These are phyloP conservation scores for Isoetes engelmannii DNA, from an alignment of 83 land plant genomes.

Conservation along the genomic window DNA sequence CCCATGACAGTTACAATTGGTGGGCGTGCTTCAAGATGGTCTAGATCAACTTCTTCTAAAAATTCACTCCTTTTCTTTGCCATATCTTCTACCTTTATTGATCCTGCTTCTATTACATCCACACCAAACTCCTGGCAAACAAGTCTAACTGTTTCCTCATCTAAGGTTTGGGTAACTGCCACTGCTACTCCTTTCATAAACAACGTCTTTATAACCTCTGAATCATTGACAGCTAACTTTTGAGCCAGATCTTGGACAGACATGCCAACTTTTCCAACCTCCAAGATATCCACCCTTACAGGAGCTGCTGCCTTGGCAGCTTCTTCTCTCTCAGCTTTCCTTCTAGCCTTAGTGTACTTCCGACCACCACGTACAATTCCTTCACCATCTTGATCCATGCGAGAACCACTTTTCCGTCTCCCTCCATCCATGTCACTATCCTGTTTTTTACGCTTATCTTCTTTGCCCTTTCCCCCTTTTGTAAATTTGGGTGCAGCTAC, in stretches of 20 bases:
- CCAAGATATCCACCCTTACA: conserved; percentile 81
- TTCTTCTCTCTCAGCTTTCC: conserved; percentile 71
- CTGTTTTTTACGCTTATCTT: conserved; percentile 58
- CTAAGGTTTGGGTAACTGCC: conserved; percentile 58
- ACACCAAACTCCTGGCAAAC: conserved; percentile 82
- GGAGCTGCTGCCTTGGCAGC: conserved; percentile 86
- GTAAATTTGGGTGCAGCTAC: conserved; percentile 30
- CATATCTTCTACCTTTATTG: conserved; percentile 65
- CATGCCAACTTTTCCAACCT: conserved; percentile 84
- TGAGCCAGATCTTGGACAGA: conserved; percentile 61
- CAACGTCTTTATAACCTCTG: conserved; percentile 60
- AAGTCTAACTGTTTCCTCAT: conserved; percentile 78
- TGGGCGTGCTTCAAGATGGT: conserved; percentile 64
- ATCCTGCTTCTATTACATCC: conserved; percentile 70
- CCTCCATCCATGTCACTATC: conserved; percentile 31
- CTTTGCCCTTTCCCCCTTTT: conserved; percentile 44
- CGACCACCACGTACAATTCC: conserved; percentile 64
- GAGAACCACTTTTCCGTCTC: conserved; percentile 32
- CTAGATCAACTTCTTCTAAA: conserved; percentile 83
- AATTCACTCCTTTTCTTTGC: conserved; percentile 72
- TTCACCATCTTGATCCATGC: conserved; percentile 32
- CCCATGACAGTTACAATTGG: conserved; percentile 98
- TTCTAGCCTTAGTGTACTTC: conserved; percentile 74
- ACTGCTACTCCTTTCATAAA: conserved; percentile 74
- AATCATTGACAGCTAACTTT: conserved; percentile 69